A percentile compares a stretch with the other conserved stretches of the same genome.
Conservation (phyloP, 371 early-diverging fungal genomes). For the Blakeslea trispora region DNA sequence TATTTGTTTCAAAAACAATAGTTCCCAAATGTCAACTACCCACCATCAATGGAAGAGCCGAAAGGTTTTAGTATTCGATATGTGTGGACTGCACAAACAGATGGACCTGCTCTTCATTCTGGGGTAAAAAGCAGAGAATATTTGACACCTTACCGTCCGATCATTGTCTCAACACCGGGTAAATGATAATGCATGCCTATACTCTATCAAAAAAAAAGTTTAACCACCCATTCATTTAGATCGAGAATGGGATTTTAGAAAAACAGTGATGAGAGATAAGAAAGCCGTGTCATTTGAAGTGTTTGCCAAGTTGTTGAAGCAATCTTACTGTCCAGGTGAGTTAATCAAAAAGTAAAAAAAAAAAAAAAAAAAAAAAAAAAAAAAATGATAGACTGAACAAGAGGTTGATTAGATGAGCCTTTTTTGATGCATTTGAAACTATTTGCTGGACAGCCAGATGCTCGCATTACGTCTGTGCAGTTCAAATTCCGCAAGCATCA, state of each 20-base stretch:
- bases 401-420: conserved; percentile 51
- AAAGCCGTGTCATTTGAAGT: conserved; percentile 36
- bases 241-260: conserved; percentile 40
- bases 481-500: conserved; percentile 51
- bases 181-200: conserved; percentile 1
- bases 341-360: too few species aligned
- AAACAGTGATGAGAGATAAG: conserved; percentile 37
- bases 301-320: conserved; percentile 37
- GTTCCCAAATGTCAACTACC: conserved; percentile 57
- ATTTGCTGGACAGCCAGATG: conserved; percentile 29
- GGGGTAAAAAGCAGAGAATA: conserved; percentile 52
- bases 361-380: not conserved
- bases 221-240: conserved; percentile 17
- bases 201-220: not conserved
- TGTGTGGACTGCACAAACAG: conserved; percentile 60
- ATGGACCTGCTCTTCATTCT: conserved; percentile 52
- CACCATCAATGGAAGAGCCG: conserved; percentile 52
- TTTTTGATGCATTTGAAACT: conserved; percentile 45
- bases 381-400: too few species aligned
- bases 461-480: conserved; percentile 26
- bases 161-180: conserved; percentile 44
- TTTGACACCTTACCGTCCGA: conserved; percentile 52
- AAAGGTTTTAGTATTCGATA: conserved; percentile 47
- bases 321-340: conserved; percentile 52
- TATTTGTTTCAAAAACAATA: too few species aligned